phyloP scores from a whole-genome alignment of 495 filamentous ascomycete species.

The Tuber calosporum region DNA sequence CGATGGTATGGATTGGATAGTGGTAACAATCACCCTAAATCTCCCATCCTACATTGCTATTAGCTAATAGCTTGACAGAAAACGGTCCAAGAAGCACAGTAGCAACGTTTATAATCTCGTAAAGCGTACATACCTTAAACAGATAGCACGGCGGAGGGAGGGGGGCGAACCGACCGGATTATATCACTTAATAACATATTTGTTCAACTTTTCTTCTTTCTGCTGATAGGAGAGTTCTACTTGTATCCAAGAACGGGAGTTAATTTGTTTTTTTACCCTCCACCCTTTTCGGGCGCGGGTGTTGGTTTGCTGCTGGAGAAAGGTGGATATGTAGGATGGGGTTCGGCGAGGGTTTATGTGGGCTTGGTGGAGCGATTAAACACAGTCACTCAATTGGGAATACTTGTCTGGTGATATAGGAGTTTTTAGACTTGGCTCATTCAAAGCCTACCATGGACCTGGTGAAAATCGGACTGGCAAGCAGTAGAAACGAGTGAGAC shows the following conservation, averaged over 20 bases:
- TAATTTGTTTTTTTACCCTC: neutral
- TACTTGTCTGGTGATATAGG: neutral
- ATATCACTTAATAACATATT: conserved; percentile 5
- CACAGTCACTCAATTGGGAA: neutral
- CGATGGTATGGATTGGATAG: conserved; percentile 98
- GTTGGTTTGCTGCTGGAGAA: neutral
- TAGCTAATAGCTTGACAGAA: conserved; percentile 12
- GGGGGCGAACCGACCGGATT: neutral
- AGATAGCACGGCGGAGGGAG: neutral
- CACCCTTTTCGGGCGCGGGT: neutral
- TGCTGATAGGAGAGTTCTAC: neutral
- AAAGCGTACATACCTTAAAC: neutral
- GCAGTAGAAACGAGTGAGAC: neutral
- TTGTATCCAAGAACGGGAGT: conserved; percentile 2
- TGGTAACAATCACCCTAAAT: conserved; percentile 55
- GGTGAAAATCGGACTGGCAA: neutral
- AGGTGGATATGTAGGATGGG: neutral
- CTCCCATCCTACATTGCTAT: neutral
- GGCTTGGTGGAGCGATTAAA: neutral
- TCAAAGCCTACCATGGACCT: neutral
- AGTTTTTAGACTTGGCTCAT: neutral
- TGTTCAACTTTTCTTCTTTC: neutral
- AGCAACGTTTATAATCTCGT: neutral
- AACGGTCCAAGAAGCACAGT: conserved; percentile 22
- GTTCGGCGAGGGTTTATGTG: neutral